Conservation (phyloP, 2,329 filamentous ascomycete species). For the Fusarium sp. region DNA sequence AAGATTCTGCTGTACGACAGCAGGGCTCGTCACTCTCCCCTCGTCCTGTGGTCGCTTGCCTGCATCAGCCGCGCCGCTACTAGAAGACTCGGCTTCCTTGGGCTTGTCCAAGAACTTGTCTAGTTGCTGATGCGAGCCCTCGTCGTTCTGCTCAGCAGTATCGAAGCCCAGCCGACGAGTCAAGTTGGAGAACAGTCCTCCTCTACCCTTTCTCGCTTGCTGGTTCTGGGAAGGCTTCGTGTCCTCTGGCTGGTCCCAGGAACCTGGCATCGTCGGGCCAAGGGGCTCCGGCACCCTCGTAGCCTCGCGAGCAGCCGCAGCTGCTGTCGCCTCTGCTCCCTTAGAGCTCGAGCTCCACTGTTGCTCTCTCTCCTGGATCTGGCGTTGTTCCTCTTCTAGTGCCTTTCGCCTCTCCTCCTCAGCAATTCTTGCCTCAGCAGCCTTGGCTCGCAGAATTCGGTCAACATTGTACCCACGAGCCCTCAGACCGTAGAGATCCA, state of each 20-base stretch:
- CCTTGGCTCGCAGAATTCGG: slow-evolving; percentile 86
- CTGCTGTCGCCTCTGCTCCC: slow-evolving; percentile 48
- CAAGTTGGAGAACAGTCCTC: slow-evolving; percentile 72
- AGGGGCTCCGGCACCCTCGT: slow-evolving; percentile 54
- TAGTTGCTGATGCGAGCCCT: slow-evolving; percentile 53
- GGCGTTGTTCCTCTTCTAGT: slow-evolving; percentile 74
- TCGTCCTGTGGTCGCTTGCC: slow-evolving; percentile 49
- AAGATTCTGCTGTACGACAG: slow-evolving; percentile 72
- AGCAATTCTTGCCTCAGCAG: slow-evolving; percentile 84
- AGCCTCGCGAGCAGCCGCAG: slow-evolving; percentile 51
- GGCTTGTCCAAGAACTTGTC: slow-evolving; percentile 54
- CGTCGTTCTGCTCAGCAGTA: slow-evolving; percentile 52
- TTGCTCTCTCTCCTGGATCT: slow-evolving; percentile 64
- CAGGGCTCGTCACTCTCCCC: slow-evolving; percentile 65
- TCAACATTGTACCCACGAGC: slow-evolving; percentile 96
- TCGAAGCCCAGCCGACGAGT: slow-evolving; percentile 74
- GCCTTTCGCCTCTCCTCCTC: slow-evolving; percentile 81
- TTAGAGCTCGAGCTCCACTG: slow-evolving; percentile 51
- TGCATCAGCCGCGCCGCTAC: slow-evolving; percentile 21
- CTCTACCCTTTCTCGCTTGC: slow-evolving; percentile 55
- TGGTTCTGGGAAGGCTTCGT: slow-evolving; percentile 46
- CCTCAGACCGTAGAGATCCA: slow-evolving; percentile 81
- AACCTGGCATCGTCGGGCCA: slow-evolving; percentile 70
- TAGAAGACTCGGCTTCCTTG: slow-evolving; percentile 31
- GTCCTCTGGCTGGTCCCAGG: slow-evolving; percentile 72